These are phyloP conservation scores for Pluteus cervinus DNA, from an alignment of 768 basidiomycete species.

Conservation along the genomic window DNA sequence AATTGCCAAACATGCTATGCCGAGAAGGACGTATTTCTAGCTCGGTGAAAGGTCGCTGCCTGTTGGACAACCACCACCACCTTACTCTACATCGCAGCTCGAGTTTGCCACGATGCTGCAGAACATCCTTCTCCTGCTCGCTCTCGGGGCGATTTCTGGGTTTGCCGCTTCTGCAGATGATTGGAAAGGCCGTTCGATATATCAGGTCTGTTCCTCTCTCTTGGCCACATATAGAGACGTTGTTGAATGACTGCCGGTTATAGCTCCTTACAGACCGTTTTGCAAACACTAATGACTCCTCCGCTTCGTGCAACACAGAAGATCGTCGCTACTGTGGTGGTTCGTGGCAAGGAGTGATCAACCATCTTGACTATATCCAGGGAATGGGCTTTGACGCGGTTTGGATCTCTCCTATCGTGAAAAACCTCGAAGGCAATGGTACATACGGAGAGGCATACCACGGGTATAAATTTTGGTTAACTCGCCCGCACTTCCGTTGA, in stretches of 20 bases:
- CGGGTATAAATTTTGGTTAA: constrained; percentile 40
- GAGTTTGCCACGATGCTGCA: too few species aligned
- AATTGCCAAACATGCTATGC: too few species aligned
- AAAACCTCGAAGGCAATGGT: constrained; percentile 54
- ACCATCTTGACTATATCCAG: constrained; percentile 72
- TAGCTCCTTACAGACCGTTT: constrained; percentile 65
- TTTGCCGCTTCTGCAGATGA: constrained; percentile 11
- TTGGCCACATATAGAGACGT: neutral
- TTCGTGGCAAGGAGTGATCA: constrained; percentile 55
- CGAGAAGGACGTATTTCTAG: too few species aligned
- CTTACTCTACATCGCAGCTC: too few species aligned
- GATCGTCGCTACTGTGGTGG: constrained; percentile 64
- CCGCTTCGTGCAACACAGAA: constrained; percentile 45
- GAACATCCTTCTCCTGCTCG: too few species aligned
- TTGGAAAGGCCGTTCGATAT: constrained; percentile 19
- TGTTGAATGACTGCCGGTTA: neutral
- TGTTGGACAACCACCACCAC: too few species aligned
- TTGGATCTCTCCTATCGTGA: constrained; percentile 70
- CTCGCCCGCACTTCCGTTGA: neutral
- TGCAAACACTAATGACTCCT: constrained; percentile 42
- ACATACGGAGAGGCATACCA: constrained; percentile 71
- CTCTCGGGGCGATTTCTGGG: too few species aligned
- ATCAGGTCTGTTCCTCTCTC: constrained; percentile 13
- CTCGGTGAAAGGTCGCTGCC: too few species aligned
- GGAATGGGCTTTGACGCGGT: constrained; percentile 70